Percentiles rank a stretch among this genome's conserved stretches.
These are phyloP conservation scores for Quercus lobata DNA, from an alignment of 331 rosid genomes.

Conservation along the genomic window DNA sequence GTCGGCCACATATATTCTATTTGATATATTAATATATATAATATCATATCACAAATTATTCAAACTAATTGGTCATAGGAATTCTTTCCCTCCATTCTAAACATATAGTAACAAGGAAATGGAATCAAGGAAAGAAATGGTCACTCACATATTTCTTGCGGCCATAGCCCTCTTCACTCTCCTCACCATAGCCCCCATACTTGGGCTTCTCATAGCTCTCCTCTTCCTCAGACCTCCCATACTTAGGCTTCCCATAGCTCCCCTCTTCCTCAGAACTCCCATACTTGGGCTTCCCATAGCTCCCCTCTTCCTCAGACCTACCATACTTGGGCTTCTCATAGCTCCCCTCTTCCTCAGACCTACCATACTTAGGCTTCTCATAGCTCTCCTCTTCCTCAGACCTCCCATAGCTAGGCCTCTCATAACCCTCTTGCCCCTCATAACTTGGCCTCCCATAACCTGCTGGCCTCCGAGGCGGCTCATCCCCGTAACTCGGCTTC, in stretches of 20 bases:
- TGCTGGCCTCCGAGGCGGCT: slow-evolving; percentile 42
- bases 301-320: slow-evolving; percentile 23
- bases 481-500: slow-evolving; percentile 36
- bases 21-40: background rate
- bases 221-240: slow-evolving; percentile 21
- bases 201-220: slow-evolving; percentile 16
- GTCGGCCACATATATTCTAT: background rate
- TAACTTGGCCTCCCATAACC: slow-evolving; percentile 27
- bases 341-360: slow-evolving; percentile 29
- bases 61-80: too few species aligned
- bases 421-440: slow-evolving; percentile 10
- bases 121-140: slow-evolving; percentile 11
- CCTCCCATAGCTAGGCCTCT: slow-evolving; percentile 24
- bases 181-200: slow-evolving; percentile 14
- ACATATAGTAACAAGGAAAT: background rate
- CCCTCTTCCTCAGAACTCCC: slow-evolving; percentile 30
- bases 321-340: slow-evolving; percentile 23
- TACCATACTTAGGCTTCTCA: slow-evolving; percentile 40
- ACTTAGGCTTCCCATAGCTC: slow-evolving; percentile 21
- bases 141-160: slow-evolving; percentile 82
- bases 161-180: slow-evolving; percentile 44
- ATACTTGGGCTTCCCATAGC: slow-evolving; percentile 41
- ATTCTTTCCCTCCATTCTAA: background rate
- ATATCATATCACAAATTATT: background rate
- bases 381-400: slow-evolving; percentile 29